Evolutionary conservation across 768 basidiomycete species (phyloP).

Genomic region (Boletus sp.): DNA sequence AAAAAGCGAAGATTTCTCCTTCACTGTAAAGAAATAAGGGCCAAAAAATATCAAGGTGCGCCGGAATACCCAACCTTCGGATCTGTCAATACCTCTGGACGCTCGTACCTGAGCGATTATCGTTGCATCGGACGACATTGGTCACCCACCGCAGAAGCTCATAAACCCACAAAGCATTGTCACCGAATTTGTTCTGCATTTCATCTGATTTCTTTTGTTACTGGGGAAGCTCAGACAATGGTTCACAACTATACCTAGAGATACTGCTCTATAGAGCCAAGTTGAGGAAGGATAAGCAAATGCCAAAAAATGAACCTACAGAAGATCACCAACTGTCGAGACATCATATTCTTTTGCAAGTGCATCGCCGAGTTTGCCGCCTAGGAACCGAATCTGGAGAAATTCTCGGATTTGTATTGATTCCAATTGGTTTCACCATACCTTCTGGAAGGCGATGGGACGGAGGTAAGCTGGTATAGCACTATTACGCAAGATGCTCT

Average conservation of each 20-base stretch:
- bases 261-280: constrained; percentile 44
- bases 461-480: constrained; percentile 83
- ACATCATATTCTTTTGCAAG: constrained; percentile 86
- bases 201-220: constrained; percentile 47
- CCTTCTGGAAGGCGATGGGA: constrained; percentile 88
- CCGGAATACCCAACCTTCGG: constrained; percentile 59
- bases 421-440: constrained; percentile 21
- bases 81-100: constrained; percentile 76
- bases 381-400: constrained; percentile 82
- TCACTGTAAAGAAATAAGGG: constrained; percentile 52
- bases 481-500: constrained; percentile 81
- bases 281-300: constrained; percentile 1
- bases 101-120: not conserved
- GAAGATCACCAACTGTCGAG: constrained; percentile 83
- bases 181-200: constrained; percentile 78
- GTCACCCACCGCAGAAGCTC: constrained; percentile 73
- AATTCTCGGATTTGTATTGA: not conserved
- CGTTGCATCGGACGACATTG: not conserved
- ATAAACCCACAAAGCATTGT: constrained; percentile 86
- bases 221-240: not conserved
- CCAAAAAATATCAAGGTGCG: not conserved
- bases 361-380: constrained; percentile 89
- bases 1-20: constrained; percentile 71
- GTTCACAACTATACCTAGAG: constrained; percentile 44
- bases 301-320: constrained; percentile 49